Evolutionary conservation across 768 basidiomycete genomes (phyloP).

Genomic region (Brasilioporus rufonigricans): DNA sequence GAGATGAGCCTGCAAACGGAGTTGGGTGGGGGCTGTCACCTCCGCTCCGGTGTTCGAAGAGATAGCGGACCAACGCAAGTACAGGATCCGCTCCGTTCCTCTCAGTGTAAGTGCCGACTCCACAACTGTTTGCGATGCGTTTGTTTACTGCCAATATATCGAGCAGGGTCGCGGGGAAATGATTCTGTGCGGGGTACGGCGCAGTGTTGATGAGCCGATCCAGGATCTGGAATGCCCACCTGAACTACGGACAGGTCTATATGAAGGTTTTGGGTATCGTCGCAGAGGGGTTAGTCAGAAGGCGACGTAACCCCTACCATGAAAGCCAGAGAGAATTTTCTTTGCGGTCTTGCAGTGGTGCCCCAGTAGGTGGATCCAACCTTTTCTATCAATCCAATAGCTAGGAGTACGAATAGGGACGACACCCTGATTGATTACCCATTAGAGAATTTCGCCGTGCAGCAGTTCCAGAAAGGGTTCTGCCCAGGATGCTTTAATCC

Average conservation of each 20-base stretch:
- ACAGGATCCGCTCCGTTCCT: constrained; percentile 72
- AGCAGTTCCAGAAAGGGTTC: constrained; percentile 23
- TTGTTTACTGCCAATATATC: constrained; percentile 62
- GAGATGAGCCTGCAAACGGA: constrained; percentile 18
- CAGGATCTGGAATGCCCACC: constrained; percentile 55
- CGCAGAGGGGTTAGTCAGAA: constrained; percentile 35
- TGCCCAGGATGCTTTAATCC: constrained; percentile 18
- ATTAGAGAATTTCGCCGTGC: constrained; percentile 25
- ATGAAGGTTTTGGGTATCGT: constrained; percentile 43
- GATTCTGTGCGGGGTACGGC: constrained; percentile 41
- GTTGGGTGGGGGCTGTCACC: background rate
- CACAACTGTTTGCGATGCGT: constrained; percentile 55
- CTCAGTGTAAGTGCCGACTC: constrained; percentile 51
- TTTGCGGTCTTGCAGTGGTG: constrained; percentile 24
- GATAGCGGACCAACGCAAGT: constrained; percentile 54
- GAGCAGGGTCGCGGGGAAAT: constrained; percentile 69
- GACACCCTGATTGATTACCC: constrained; percentile 22
- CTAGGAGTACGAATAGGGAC: constrained; percentile 17
- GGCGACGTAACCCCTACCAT: constrained; percentile 25
- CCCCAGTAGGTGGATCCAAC: constrained; percentile 13
- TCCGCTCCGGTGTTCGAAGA: constrained; percentile 44
- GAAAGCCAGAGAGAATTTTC: constrained; percentile 34
- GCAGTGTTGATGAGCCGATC: constrained; percentile 55
- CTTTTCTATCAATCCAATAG: constrained; percentile 24
- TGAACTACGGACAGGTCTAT: constrained; percentile 37